Conservation (phyloP, 495 filamentous ascomycete species). For the Platismatia glauca region DNA sequence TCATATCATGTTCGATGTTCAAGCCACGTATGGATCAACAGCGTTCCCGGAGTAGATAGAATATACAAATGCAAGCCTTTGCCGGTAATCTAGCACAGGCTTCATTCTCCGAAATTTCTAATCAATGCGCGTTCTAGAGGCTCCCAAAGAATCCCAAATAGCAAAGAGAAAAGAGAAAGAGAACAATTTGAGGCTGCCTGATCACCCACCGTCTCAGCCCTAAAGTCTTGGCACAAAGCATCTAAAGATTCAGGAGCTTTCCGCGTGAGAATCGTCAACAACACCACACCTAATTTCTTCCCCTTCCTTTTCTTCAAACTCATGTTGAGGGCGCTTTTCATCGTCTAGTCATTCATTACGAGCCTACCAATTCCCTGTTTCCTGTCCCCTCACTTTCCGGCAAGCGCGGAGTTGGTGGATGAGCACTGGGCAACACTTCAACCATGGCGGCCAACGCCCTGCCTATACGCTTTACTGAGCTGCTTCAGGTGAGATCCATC, state of each 20-base stretch:
- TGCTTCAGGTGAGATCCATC: conserved; percentile 59
- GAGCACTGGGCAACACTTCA: conserved; percentile 6
- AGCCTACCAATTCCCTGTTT: not conserved
- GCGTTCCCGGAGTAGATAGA: not conserved
- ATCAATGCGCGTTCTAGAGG: too few relatives aligned
- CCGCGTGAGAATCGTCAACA: conserved; percentile 8
- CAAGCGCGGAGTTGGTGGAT: conserved; percentile 31
- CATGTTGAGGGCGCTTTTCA: not conserved
- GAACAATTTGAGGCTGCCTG: too few relatives aligned
- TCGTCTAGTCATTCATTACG: conserved; percentile 7
- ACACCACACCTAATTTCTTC: not conserved
- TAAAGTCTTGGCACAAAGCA: not conserved
- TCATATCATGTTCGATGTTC: not conserved
- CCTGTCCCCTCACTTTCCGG: not conserved
- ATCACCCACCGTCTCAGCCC: not conserved
- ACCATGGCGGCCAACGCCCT: conserved; percentile 54
- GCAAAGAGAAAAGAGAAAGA: too few relatives aligned
- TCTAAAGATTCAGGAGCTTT: conserved; percentile 14
- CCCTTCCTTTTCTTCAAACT: not conserved
- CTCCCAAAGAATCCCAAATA: too few relatives aligned
- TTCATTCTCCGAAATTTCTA: too few relatives aligned
- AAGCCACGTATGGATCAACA: not conserved
- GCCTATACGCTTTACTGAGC: conserved; percentile 92
- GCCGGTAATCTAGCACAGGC: not conserved
- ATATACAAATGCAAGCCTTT: not conserved